Conservation (phyloP, 2,329 filamentous ascomycete genomes). For the Sclerotinia subarctica region DNA sequence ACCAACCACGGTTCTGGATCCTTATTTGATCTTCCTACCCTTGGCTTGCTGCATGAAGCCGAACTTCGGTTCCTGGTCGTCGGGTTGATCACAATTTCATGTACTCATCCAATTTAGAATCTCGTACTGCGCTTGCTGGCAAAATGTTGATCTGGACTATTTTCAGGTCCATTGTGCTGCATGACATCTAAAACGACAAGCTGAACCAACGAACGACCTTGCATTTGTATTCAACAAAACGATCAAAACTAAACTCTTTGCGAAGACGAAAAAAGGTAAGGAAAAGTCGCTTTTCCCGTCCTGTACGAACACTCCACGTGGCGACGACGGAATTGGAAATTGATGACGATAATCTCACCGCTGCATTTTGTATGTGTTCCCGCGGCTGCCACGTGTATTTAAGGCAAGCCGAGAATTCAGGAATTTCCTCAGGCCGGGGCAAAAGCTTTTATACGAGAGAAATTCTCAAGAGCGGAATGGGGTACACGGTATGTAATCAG, state of each 20-base stretch:
- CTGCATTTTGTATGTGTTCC: background rate
- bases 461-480: background rate
- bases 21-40: constrained; percentile 10
- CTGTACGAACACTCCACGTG: constrained; percentile 11
- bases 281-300: constrained; percentile 1
- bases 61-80: constrained; percentile 14
- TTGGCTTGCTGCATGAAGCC: constrained; percentile 12
- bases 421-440: background rate
- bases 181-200: constrained; percentile 14
- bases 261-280: background rate
- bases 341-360: constrained; percentile 11
- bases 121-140: background rate
- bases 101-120: background rate
- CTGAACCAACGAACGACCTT: constrained; percentile 6
- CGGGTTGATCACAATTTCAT: constrained; percentile 16
- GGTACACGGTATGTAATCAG: constrained; percentile 8
- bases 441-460: background rate
- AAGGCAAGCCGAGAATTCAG: constrained; percentile 4
- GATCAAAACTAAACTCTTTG: background rate
- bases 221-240: constrained; percentile 1
- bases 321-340: constrained; percentile 6
- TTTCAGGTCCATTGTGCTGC: constrained; percentile 2
- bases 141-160: constrained; percentile 4
- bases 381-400: constrained; percentile 12
- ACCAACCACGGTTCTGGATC: constrained; percentile 16